A percentile compares a stretch with the other conserved stretches of the same genome.
Conservation (phyloP, 2,329 filamentous ascomycete species). For the Didymella sp. region DNA sequence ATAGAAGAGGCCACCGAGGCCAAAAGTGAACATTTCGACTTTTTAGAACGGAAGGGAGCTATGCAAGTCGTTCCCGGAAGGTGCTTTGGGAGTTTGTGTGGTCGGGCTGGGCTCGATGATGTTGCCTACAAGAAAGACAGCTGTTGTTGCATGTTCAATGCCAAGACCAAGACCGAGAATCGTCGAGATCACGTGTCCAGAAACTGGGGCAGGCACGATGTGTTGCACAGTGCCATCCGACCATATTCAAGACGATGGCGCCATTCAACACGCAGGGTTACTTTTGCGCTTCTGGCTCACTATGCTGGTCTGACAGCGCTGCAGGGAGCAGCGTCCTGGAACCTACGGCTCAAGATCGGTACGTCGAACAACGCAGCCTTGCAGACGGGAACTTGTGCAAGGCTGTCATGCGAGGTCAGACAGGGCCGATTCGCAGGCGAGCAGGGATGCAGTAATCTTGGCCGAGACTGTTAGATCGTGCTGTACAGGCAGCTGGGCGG, state of each 20-base stretch:
- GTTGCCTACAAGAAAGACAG: constrained; percentile 31
- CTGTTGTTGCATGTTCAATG: constrained; percentile 23
- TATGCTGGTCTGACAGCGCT: neutral
- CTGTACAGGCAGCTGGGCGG: neutral
- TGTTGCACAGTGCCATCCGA: too few species aligned
- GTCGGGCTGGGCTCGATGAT: constrained; percentile 10
- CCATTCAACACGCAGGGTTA: neutral
- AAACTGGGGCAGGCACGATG: neutral
- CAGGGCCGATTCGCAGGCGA: constrained; percentile 6
- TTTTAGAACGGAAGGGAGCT: too few species aligned
- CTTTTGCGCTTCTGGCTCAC: neutral
- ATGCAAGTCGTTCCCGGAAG: too few species aligned
- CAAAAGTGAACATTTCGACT: constrained; percentile 70
- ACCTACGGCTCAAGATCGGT: neutral
- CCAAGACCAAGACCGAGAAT: constrained; percentile 14
- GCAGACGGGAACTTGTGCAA: constrained; percentile 1
- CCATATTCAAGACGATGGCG: neutral
- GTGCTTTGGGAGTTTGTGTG: neutral
- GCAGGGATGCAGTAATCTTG: constrained; percentile 11
- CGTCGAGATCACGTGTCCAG: constrained; percentile 4
- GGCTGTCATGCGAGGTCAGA: constrained; percentile 12
- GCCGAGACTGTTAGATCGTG: neutral
- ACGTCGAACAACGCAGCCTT: constrained; percentile 3
- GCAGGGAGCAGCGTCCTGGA: neutral
- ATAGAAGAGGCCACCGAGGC: constrained; percentile 75